Evolutionary conservation across 306 rosid species (phyloP).

Genomic region (Gynostemma pentaphyllum): DNA sequence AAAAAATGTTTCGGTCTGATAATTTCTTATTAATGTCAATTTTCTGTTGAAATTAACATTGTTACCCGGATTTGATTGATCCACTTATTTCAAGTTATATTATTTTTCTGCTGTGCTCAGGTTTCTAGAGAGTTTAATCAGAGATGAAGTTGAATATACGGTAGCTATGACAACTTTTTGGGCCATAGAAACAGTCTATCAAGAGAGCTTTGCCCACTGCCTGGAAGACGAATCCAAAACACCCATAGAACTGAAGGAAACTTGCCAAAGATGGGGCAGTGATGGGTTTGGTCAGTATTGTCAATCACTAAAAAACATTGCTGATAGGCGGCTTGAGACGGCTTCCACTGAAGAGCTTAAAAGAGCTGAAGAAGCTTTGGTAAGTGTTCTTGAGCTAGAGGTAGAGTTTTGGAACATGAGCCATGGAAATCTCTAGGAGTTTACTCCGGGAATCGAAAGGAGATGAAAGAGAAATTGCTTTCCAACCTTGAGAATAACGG

Average conservation of each 20-base stretch:
- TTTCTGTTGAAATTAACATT: too few relatives aligned
- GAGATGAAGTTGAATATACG: constrained; percentile 41
- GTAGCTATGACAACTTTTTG: constrained; percentile 63
- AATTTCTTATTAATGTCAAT: too few relatives aligned
- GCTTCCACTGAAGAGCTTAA: constrained; percentile 29
- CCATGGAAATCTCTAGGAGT: background rate
- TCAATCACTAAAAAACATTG: constrained; percentile 34
- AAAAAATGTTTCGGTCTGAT: too few relatives aligned
- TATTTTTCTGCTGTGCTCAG: too few relatives aligned
- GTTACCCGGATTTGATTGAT: too few relatives aligned
- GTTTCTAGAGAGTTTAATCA: constrained; percentile 55
- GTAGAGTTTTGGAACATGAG: constrained; percentile 83
- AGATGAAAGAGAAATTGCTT: too few relatives aligned
- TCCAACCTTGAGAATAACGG: too few relatives aligned
- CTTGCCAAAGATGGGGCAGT: constrained; percentile 76
- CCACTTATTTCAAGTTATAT: too few relatives aligned
- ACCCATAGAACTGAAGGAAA: constrained; percentile 49
- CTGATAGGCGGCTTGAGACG: constrained; percentile 29
- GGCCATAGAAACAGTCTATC: constrained; percentile 79
- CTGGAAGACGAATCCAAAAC: constrained; percentile 49
- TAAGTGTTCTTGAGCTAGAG: constrained; percentile 51
- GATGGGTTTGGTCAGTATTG: constrained; percentile 64
- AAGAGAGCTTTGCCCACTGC: constrained; percentile 68
- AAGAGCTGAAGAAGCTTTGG: constrained; percentile 39
- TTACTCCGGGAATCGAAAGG: background rate